These are phyloP conservation scores for Termitomyces bulborhizus DNA, from an alignment of 768 basidiomycete species.

Conservation along the genomic window DNA sequence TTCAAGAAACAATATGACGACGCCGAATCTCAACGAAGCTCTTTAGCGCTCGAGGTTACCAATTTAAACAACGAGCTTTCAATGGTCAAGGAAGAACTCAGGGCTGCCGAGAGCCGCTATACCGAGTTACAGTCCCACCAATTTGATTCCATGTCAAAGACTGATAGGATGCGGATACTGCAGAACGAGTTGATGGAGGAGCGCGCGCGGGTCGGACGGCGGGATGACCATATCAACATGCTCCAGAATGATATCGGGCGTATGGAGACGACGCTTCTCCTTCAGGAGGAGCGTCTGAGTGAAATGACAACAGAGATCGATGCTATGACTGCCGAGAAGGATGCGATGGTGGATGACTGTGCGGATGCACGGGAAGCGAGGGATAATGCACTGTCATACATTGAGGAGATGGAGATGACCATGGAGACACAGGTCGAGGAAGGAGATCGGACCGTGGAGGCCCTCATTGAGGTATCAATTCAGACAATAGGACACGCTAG, in stretches of 20 bases:
- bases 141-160: constrained; percentile 54
- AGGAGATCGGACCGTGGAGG: constrained; percentile 27
- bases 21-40: constrained; percentile 60
- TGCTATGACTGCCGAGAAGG: constrained; percentile 57
- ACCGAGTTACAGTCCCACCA: constrained; percentile 60
- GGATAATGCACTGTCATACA: constrained; percentile 49
- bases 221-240: constrained; percentile 70
- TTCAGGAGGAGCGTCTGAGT: constrained; percentile 67
- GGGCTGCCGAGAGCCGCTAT: constrained; percentile 54
- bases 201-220: constrained; percentile 54
- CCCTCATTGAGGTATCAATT: constrained; percentile 32
- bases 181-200: constrained; percentile 64
- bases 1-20: constrained; percentile 45
- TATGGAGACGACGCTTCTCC: constrained; percentile 64
- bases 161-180: constrained; percentile 48
- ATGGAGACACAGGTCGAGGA: constrained; percentile 30
- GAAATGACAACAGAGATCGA: constrained; percentile 73
- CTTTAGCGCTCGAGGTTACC: constrained; percentile 55
- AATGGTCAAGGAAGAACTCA: constrained; percentile 45
- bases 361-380: constrained; percentile 69
- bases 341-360: constrained; percentile 82
- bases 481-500: constrained; percentile 29
- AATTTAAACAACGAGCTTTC: constrained; percentile 59
- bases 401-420: constrained; percentile 61
- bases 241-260: constrained; percentile 77